Conservation (phyloP, 345 rosid genomes). For the Sonneratia caseolaris region DNA sequence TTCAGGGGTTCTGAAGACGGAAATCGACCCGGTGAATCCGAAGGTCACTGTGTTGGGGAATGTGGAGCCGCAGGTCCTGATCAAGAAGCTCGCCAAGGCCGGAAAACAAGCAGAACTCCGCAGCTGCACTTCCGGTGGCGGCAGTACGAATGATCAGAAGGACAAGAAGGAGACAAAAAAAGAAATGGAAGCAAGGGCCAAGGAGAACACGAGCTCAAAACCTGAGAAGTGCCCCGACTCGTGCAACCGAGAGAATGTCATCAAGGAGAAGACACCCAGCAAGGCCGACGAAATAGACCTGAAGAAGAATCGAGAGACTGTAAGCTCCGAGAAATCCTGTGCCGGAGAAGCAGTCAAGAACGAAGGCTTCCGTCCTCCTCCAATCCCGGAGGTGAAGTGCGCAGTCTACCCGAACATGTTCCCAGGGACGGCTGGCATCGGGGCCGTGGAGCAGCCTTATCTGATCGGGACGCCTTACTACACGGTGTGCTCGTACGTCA, state of each 20-base stretch:
- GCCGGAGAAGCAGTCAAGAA: background rate
- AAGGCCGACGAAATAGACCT: background rate
- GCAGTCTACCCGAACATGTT: conserved; percentile 11
- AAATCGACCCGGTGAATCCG: conserved; percentile 35
- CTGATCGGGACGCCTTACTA: conserved; percentile 25
- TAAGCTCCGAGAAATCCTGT: background rate
- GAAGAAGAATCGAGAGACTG: conserved; percentile 8
- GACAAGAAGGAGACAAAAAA: background rate
- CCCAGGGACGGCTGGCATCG: conserved; percentile 1
- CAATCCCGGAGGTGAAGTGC: conserved; percentile 8
- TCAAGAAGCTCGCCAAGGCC: conserved; percentile 28
- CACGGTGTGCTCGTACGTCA: conserved; percentile 23
- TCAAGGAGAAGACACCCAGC: background rate
- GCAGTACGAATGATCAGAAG: background rate
- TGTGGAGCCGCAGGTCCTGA: conserved; percentile 31
- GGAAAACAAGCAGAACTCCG: conserved; percentile 51
- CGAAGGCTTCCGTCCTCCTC: background rate
- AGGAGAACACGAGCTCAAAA: background rate
- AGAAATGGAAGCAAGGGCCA: background rate
- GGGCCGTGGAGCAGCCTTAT: conserved; percentile 12
- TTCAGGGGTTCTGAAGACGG: conserved; percentile 43
- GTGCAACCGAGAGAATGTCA: conserved; percentile 10
- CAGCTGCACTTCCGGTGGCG: conserved; percentile 12
- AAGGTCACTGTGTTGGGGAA: conserved; percentile 38
- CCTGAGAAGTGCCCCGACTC: conserved; percentile 1